These are phyloP conservation scores for Neonectria sp. DNA, from an alignment of 2,329 filamentous ascomycete species.

Conservation along the genomic window DNA sequence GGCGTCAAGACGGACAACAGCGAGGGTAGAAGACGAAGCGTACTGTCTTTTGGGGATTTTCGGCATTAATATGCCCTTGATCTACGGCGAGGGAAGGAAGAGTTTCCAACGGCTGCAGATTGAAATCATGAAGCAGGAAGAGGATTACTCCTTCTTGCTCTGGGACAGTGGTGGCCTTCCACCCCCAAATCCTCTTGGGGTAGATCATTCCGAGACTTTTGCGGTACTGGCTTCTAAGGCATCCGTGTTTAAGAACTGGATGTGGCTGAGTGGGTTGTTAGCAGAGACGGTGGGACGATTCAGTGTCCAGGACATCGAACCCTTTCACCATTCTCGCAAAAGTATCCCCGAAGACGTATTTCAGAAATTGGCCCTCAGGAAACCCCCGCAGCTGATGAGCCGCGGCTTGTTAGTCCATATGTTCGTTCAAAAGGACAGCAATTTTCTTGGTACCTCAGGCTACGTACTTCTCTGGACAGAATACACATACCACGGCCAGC, in stretches of 20 bases:
- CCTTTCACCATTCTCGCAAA: background rate
- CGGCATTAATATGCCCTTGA: slow-evolving; percentile 39
- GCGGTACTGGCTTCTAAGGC: background rate
- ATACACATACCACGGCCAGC: background rate
- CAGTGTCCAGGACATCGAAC: background rate
- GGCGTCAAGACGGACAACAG: slow-evolving; percentile 34
- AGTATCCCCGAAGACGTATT: background rate
- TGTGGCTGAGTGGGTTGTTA: background rate
- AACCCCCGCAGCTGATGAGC: background rate
- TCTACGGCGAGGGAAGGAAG: slow-evolving; percentile 39
- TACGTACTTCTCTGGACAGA: background rate
- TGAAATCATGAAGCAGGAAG: slow-evolving; percentile 13
- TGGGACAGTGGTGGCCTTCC: background rate
- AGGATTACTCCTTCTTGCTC: background rate
- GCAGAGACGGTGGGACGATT: background rate
- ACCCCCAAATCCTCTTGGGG: too few species aligned
- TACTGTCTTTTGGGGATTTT: slow-evolving; percentile 43
- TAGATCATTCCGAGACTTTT: background rate
- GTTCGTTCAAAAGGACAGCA: background rate
- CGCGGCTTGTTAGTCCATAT: background rate
- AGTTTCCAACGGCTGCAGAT: slow-evolving; percentile 21
- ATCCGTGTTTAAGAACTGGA: background rate
- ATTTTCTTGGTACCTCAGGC: too few species aligned
- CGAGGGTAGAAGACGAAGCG: slow-evolving; percentile 39
- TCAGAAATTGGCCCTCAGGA: background rate